A percentile compares a stretch with the other conserved stretches of the same genome.
Conservation (phyloP, 1,284 basidiomycete genomes). For the Chalciporus piperatoides region DNA sequence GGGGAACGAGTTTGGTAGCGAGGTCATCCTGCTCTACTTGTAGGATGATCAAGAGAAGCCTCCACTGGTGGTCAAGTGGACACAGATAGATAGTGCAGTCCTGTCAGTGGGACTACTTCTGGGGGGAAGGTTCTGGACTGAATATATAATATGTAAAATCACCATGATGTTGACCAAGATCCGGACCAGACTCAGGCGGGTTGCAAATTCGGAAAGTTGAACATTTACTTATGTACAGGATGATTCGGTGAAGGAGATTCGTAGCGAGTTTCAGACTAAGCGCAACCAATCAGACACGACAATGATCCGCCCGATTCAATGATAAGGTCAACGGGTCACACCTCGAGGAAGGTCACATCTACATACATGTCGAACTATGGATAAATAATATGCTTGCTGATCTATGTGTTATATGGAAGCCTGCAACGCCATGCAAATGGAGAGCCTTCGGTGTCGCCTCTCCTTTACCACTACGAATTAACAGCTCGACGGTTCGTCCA, state of each 20-base stretch:
- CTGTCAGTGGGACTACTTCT: too few relatives aligned
- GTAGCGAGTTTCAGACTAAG: not conserved
- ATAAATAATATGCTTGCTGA: constrained; percentile 23
- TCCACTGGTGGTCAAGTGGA: too few relatives aligned
- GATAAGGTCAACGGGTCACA: not conserved
- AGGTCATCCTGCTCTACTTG: constrained; percentile 33
- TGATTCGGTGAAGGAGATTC: too few relatives aligned
- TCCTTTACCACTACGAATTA: constrained; percentile 29
- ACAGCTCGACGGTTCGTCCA: constrained; percentile 75
- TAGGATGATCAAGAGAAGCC: not conserved
- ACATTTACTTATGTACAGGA: too few relatives aligned
- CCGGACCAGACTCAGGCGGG: constrained; percentile 7
- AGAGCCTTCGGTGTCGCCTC: not conserved
- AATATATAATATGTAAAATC: constrained; percentile 4
- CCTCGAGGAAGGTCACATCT: constrained; percentile 12
- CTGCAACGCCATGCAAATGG: not conserved
- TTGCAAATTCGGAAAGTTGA: not conserved
- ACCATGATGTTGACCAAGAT: constrained; percentile 20
- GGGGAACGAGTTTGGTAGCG: constrained; percentile 41
- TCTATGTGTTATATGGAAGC: constrained; percentile 20
- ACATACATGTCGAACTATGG: constrained; percentile 13
- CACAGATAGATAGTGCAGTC: too few relatives aligned
- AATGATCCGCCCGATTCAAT: constrained; percentile 12
- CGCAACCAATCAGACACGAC: constrained; percentile 12
- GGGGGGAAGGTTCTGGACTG: not conserved